These are phyloP conservation scores for Dalbergia cochinchinensis DNA, from an alignment of 306 rosid species.

Conservation along the genomic window DNA sequence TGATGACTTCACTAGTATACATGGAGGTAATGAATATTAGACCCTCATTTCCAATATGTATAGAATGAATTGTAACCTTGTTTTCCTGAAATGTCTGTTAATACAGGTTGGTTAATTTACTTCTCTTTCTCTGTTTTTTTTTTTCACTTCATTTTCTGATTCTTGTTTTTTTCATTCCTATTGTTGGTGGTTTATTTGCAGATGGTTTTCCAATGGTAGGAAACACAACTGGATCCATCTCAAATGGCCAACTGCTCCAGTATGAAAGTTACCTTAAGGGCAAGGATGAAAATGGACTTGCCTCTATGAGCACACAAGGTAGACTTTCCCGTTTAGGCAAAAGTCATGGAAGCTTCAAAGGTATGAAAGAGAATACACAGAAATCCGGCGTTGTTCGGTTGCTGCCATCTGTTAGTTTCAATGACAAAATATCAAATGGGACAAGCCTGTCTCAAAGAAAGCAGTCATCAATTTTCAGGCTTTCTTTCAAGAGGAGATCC, in stretches of 20 bases:
- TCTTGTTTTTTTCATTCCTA: neutral
- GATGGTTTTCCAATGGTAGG: conserved; percentile 68
- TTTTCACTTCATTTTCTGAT: neutral
- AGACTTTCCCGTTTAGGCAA: conserved; percentile 55
- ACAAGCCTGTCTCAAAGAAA: conserved; percentile 48
- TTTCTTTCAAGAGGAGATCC: conserved; percentile 86
- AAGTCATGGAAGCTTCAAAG: conserved; percentile 69
- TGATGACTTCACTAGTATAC: conserved; percentile 76
- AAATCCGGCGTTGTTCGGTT: too few species aligned
- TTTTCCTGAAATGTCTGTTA: too few species aligned
- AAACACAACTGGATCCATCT: conserved; percentile 52
- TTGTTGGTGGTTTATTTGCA: conserved; percentile 30
- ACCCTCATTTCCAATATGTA: neutral
- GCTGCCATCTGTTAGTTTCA: too few species aligned
- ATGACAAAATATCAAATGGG: conserved; percentile 55
- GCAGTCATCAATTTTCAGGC: conserved; percentile 73
- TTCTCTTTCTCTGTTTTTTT: neutral
- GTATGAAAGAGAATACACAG: too few species aligned
- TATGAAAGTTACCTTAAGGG: conserved; percentile 63
- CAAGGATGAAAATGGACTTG: conserved; percentile 53
- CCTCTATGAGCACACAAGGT: conserved; percentile 41
- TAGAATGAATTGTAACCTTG: too few species aligned
- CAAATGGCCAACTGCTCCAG: conserved; percentile 77
- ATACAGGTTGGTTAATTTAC: neutral
- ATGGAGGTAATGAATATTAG: conserved; percentile 56